Evolutionary conservation across 1,284 basidiomycete genomes (phyloP), one percentile per base, ranked within the genome.

Genomic region (Rhodotorula sp.): DNA sequence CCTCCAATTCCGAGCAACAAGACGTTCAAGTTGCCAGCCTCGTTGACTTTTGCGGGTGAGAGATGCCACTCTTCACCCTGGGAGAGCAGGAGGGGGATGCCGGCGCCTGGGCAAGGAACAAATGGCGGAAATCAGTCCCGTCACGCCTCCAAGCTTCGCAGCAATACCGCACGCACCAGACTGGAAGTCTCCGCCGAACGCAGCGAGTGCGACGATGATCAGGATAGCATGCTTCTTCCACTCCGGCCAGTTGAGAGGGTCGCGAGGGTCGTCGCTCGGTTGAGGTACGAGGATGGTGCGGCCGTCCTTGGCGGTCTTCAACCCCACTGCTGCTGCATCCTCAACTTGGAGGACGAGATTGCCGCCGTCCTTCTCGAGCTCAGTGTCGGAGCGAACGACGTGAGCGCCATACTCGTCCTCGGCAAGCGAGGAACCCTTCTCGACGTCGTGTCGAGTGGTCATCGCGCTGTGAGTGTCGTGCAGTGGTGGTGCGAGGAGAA

Each of bases 291-390:
- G 67, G n/a, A 68, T 22, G 2, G 67, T 66, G 58, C 61, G 59
- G 19, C 73, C 73, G 47, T 74, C 73, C 17, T 52, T n/a, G 1
- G 73, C 73, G 6, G 52, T 56, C 68, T 74, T 74, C 34, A 74
- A 55, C 13, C 66, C 68, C 5, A 59, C 30, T 2, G 61, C 62
- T 10, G 62, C 58, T 0, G 62, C 67, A 32, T 68, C 60, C 9
- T 64, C 62, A 3, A 68, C 62, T 32, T 56, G 47, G 34, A 68
- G 53, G 1, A 60, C 30, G 44, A 59, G 11, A 44, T 54, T 65
- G 30, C 54, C 67, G 22, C 60, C 67, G 11, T 72, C 64, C 32
- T 65, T 54, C 58, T 72, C 70, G 39, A 72, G 48, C n/a, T 60
- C 67, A 11, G 52, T 53, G 24, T 68, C 70, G 32, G 58, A 51